Conservation (phyloP, 1,284 basidiomycete genomes). For the Marasmius fiardii region DNA sequence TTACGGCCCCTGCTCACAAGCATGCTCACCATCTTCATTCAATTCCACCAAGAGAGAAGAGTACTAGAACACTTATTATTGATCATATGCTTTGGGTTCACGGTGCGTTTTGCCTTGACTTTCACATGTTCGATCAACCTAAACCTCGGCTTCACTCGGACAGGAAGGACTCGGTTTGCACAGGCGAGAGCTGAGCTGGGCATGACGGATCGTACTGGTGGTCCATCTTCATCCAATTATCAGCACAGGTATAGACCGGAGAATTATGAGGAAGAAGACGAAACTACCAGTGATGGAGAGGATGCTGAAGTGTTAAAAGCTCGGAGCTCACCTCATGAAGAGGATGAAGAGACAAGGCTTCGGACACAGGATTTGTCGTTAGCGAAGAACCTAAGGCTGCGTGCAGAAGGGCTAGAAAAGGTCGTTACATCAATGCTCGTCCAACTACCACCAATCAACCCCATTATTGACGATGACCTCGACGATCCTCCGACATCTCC, state of each 20-base stretch:
- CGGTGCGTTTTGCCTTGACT: slow-evolving; percentile 27
- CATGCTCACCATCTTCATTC: slow-evolving; percentile 73
- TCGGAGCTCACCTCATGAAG: slow-evolving; percentile 46
- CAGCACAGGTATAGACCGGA: slow-evolving; percentile 63
- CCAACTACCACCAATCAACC: slow-evolving; percentile 61
- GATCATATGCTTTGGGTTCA: slow-evolving; percentile 84
- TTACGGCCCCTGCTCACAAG: slow-evolving; percentile 63
- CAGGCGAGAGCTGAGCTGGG: slow-evolving; percentile 79
- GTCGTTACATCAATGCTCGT: slow-evolving; percentile 76
- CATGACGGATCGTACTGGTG: slow-evolving; percentile 75
- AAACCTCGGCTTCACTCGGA: slow-evolving; percentile 1
- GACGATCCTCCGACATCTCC: slow-evolving; percentile 51
- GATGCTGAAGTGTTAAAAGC: slow-evolving; percentile 49
- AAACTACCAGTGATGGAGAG: slow-evolving; percentile 63
- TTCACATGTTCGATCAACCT: background rate
- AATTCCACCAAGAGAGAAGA: slow-evolving; percentile 76
- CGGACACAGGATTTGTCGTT: slow-evolving; percentile 57
- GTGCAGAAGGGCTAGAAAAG: slow-evolving; percentile 76
- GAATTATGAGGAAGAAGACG: slow-evolving; percentile 69
- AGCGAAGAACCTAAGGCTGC: slow-evolving; percentile 58
- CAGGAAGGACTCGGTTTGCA: slow-evolving; percentile 65
- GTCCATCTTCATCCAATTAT: slow-evolving; percentile 52
- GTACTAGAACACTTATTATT: slow-evolving; percentile 74
- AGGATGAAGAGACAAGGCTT: slow-evolving; percentile 57
- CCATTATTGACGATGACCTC: slow-evolving; percentile 46